Base-by-base conservation (phyloP, 1,284 basidiomycete species). In the Sporisorium graminicola region DNA sequence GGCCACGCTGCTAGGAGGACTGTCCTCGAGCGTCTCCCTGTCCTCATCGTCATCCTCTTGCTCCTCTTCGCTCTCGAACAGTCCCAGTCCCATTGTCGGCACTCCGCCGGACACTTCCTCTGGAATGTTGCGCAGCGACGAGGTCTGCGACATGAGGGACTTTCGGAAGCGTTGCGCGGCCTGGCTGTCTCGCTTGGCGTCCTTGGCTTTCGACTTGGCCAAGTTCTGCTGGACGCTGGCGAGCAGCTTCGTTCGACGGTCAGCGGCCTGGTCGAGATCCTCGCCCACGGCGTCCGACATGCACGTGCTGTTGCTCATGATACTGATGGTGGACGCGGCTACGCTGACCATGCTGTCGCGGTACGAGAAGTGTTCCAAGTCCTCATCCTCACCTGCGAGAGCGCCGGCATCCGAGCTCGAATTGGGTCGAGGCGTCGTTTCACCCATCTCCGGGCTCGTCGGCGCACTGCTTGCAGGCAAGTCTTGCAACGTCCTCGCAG, bases 221-320 rank as follows among this genome's bases (percentile, higher is more conserved):
- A 70, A 27, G 54, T 78, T 78, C 53, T 69, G 44, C 57, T 78
- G 73, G 6, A 78, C 73, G 29, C 67, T 72, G 33, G 72, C 73
- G 5, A 78, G 68, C 13, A 78, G 64, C 59, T 66, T 75, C 35
- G 73, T 52, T 3, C 76, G 58, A 27, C 76, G 68, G 26, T 73
- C 66, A 9, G 73, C 76, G 3, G 76, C 70, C 5, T 54, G 35
- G 16, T 70, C 74, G 43, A 70, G 50, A 31, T 74, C 70, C 16
- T 75, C 76, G n/a, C 76, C 63, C 56, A 75, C 55, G 49, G 66
- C 42, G 58, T 78, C 76, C 10, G 76, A 72, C 61, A 55, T 61
- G 66, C 68, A 72, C 6, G 71, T 74, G 65, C 74, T 71, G 64
- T 73, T 77, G 74, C 73, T 78, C 53, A 67, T 63, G 27, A 72